Evolutionary conservation across 805 yeast genomes (phyloP), one percentile per base, ranked within the genome.

Genomic region (Ogataea trehaloabstinens): DNA sequence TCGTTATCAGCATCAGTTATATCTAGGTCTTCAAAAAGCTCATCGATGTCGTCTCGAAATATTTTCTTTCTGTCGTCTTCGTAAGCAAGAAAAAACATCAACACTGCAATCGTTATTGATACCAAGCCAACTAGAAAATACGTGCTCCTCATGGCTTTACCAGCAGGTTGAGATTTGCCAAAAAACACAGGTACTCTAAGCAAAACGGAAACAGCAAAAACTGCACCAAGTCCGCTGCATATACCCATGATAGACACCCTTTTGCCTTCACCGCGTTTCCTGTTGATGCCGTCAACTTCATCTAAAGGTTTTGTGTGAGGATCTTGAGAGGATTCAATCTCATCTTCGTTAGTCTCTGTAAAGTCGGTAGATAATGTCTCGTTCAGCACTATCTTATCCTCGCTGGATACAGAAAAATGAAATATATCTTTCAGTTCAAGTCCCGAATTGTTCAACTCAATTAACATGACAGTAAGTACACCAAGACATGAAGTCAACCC

Each of bases 151-250:
- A 82, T 54, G 1, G 80, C 73, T 5, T 51, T 57, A 13, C 60
- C 62, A 6, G 73, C 71, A 13, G 78, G 71, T 11, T 51, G 40
- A 8, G 51, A 45, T 15, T 60, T 52, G 10, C 72, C 74, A 41
- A 77, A 63, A 42, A 58, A 64, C 1, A 74, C 69, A 0, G 88
- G 87, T 16, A 82, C 58, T 11, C 86, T 73, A 16, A 82, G 57
- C 29, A 78, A 70, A 28, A 70, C 58, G 1, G 73, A 53, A 1
- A 80, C 86, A 0, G 86, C 70, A 43, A 79, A 73, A 1, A 82
- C 70, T 2, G 88, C 89, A 34, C 89, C 89, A 13, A 77, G 53
- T 0, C 88, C 88, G 13, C 84, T 69, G 34, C 73, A 63, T 12
- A 78, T 56, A 2, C 90, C 90, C 30, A 82, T 70, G 17, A 80